Percentiles rank a stretch among this genome's conserved stretches.
Conservation (phyloP, 1,284 basidiomycete species). For the Mrakiaceae sp. region DNA sequence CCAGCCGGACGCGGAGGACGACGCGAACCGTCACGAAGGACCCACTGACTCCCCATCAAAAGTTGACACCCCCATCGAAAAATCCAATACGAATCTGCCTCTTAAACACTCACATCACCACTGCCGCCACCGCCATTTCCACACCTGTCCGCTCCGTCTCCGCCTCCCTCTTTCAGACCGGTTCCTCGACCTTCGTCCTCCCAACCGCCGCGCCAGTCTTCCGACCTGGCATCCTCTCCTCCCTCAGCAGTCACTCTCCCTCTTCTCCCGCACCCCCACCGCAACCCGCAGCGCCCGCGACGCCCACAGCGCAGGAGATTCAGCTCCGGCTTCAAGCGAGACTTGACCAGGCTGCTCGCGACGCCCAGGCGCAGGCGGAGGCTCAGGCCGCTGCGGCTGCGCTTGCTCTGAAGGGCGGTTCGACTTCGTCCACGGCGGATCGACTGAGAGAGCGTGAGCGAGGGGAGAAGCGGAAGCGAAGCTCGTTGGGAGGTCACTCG, state of each 20-base stretch:
- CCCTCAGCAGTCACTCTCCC: conserved; percentile 7
- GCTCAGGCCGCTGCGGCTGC: conserved; percentile 36
- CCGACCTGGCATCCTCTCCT: conserved; percentile 17
- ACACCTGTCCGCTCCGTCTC: conserved; percentile 20
- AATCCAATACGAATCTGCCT: no score
- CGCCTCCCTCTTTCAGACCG: conserved; percentile 23
- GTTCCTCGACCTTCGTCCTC: conserved; percentile 20
- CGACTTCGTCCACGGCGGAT: conserved; percentile 21
- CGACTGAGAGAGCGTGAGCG: conserved; percentile 22
- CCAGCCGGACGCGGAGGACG: conserved; percentile 33
- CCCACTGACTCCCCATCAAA: no score
- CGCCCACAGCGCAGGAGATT: no score
- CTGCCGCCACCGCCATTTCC: conserved; percentile 20
- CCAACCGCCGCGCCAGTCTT: conserved; percentile 14
- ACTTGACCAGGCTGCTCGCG: conserved; percentile 24
- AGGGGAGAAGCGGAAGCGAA: conserved; percentile 28
- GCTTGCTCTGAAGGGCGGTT: conserved; percentile 28
- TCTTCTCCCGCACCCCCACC: conserved; percentile 16
- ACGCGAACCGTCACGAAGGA: conserved; percentile 15
- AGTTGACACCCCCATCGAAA: no score
- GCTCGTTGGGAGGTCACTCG: conserved; percentile 20
- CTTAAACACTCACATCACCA: conserved; percentile 23
- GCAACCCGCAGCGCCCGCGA: no score
- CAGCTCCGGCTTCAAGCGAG: conserved; percentile 25
- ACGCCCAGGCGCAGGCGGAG: conserved; percentile 37